Percentiles rank a stretch among this genome's conserved stretches.
These are phyloP conservation scores for Malassezia pachydermatis DNA, from an alignment of 1,284 basidiomycete genomes.

Conservation along the genomic window DNA sequence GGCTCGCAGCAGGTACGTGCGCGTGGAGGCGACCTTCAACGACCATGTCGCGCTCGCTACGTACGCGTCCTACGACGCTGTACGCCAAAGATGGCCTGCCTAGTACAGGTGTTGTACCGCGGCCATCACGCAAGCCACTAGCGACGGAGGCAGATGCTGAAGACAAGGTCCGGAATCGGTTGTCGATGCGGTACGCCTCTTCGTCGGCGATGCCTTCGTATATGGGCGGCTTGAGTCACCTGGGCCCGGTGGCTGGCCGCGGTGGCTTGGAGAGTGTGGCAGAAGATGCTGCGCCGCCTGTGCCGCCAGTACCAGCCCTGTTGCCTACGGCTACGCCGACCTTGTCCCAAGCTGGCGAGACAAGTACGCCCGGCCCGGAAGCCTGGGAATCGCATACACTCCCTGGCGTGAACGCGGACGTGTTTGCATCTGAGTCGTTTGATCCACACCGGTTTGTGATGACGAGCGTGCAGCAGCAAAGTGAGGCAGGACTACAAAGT, in stretches of 20 bases:
- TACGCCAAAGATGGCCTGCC: constrained; percentile 25
- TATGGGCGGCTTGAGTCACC: neutral
- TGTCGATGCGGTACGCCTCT: constrained; percentile 44
- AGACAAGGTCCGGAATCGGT: constrained; percentile 41
- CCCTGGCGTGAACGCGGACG: constrained; percentile 20
- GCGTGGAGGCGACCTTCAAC: no score
- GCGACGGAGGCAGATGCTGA: constrained; percentile 28
- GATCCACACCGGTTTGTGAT: constrained; percentile 39
- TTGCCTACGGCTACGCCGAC: neutral
- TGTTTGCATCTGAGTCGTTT: constrained; percentile 25
- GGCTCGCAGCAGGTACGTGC: no score
- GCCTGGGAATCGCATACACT: constrained; percentile 4
- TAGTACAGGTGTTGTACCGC: constrained; percentile 6
- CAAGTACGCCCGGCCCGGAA: neutral
- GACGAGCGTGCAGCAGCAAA: constrained; percentile 30
- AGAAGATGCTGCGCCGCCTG: neutral
- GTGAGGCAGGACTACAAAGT: constrained; percentile 27
- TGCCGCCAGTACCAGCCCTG: neutral
- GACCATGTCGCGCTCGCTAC: constrained; percentile 40
- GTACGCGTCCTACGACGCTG: constrained; percentile 44
- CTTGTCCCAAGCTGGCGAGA: neutral
- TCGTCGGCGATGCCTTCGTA: constrained; percentile 19
- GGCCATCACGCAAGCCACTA: constrained; percentile 13
- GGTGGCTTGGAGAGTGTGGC: constrained; percentile 18
- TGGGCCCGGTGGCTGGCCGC: constrained; percentile 16